Evolutionary conservation across 257 asterid genomes (phyloP).

Genomic region (Rehmannia glutinosa): DNA sequence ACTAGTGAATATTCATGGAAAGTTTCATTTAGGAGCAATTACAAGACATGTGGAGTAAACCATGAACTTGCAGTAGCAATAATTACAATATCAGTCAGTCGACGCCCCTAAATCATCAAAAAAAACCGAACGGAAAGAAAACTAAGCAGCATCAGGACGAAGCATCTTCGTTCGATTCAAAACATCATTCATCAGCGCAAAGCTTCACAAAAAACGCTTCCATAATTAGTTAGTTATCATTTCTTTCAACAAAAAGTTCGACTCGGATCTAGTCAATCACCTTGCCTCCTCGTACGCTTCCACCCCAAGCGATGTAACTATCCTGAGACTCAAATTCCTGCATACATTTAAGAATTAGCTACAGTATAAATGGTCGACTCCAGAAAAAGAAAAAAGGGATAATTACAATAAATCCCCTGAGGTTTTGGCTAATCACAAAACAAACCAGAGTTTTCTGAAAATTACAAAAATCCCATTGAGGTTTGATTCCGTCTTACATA

Average conservation of each 20-base stretch:
- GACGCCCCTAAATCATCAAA: constrained; percentile 10
- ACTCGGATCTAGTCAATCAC: constrained; percentile 14
- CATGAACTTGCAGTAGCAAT: too few relatives aligned
- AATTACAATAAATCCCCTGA: too few relatives aligned
- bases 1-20: too few relatives aligned
- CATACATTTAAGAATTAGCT: constrained; percentile 1
- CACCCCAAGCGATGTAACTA: constrained; percentile 86
- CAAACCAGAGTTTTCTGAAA: too few relatives aligned
- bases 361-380: background rate
- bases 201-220: constrained; percentile 15
- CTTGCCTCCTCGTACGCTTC: constrained; percentile 37
- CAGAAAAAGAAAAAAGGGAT: too few relatives aligned
- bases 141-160: background rate
- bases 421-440: too few relatives aligned
- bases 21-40: background rate
- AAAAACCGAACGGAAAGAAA: background rate
- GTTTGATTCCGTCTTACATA: too few relatives aligned
- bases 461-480: too few relatives aligned
- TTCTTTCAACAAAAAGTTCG: background rate
- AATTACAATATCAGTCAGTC: background rate
- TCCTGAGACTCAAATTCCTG: constrained; percentile 91
- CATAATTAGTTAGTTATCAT: too few relatives aligned
- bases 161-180: background rate
- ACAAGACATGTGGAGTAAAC: background rate
- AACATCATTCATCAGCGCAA: background rate